Base-by-base conservation (phyloP, 805 yeast species). In the Yamadazyma tumulicola region DNA sequence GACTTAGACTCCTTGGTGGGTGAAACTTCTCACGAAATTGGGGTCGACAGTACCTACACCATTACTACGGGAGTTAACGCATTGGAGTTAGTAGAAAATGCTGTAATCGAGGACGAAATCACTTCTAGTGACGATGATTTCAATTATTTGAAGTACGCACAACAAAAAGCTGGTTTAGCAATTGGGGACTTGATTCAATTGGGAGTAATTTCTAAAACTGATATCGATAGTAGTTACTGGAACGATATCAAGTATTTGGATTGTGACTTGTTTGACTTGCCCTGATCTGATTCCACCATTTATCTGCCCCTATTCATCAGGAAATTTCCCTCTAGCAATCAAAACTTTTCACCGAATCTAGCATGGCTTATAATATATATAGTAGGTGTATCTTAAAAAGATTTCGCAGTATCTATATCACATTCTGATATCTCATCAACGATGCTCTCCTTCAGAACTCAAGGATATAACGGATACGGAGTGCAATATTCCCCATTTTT, bases 401-500 rank as follows among this genome's bases (percentile, higher is more conserved):
- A n/a, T n/a, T n/a, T n/a, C n/a, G n/a, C n/a, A n/a, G n/a, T n/a
- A n/a, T n/a, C 11, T 20, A 20, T 20, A 20, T 20, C 23, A 9
- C 23, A 9, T 20, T 20, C 10, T 20, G 8, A 20, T 20, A 20
- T 20, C 23, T 20, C 23, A 21, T 25, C 27, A 8, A 25, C n/a
- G 6, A 85, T 88, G 96, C 69, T 86, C 13, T 66, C 80, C 3
- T 87, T 69, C 55, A 67, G 85, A 46, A 85, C 95, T 17, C 61
- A 66, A 12, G 95, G 96, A 0, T 87, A 75, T 59, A 83, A 87
- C 52, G 97, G 97, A 11, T 86, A 86, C 54, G 81, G 82, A 0
- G 83, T 88, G 11, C 82, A 81, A 49, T 93, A 91, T 64, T 87
- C 96, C 0, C 97, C 97, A 1, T 91, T 79, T 51, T 85, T 78